A percentile compares a stretch with the other conserved stretches of the same genome.
Conservation (phyloP, 495 filamentous ascomycete species). For the Penicillium pulvis region DNA sequence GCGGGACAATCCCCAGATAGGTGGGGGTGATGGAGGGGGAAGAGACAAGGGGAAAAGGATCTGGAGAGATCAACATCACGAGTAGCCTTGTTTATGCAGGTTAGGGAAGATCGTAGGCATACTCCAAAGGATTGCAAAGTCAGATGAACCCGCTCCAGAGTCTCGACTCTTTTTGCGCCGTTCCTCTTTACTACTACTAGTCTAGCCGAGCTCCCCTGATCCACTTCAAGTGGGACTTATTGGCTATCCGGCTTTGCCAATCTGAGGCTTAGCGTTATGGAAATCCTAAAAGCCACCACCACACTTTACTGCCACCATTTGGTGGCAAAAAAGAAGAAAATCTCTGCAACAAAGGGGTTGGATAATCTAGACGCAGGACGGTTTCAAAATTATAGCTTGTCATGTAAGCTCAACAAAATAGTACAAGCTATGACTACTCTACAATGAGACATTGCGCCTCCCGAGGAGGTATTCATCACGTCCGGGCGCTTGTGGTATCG, state of each 20-base stretch:
- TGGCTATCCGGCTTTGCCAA: slow-evolving; percentile 19
- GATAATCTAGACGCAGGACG: slow-evolving; percentile 3
- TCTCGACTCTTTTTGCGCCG: slow-evolving; percentile 14
- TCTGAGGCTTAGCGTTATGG: slow-evolving; percentile 17
- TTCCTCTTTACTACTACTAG: background rate
- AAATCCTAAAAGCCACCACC: slow-evolving; percentile 10
- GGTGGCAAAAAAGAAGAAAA: slow-evolving; percentile 7
- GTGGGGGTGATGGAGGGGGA: slow-evolving; percentile 6
- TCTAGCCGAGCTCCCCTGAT: slow-evolving; percentile 4
- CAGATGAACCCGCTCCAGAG: slow-evolving; percentile 16
- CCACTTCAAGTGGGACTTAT: slow-evolving; percentile 1
- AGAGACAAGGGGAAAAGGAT: slow-evolving; percentile 4
- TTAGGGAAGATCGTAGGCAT: slow-evolving; percentile 17
- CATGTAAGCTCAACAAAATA: background rate
- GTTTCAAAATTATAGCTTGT: slow-evolving; percentile 3
- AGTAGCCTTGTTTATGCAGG: slow-evolving; percentile 13
- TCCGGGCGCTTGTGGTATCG: slow-evolving; percentile 12
- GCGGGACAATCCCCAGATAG: slow-evolving; percentile 5
- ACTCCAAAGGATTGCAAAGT: background rate
- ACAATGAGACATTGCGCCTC: slow-evolving; percentile 21
- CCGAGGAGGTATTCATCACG: slow-evolving; percentile 12
- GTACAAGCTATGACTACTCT: slow-evolving; percentile 3
- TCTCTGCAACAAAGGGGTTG: slow-evolving; percentile 1
- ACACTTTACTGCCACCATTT: slow-evolving; percentile 3
- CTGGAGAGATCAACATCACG: slow-evolving; percentile 22